These are phyloP conservation scores for Dactylellina leptospora DNA, from an alignment of 2,329 filamentous ascomycete species.

Conservation along the genomic window DNA sequence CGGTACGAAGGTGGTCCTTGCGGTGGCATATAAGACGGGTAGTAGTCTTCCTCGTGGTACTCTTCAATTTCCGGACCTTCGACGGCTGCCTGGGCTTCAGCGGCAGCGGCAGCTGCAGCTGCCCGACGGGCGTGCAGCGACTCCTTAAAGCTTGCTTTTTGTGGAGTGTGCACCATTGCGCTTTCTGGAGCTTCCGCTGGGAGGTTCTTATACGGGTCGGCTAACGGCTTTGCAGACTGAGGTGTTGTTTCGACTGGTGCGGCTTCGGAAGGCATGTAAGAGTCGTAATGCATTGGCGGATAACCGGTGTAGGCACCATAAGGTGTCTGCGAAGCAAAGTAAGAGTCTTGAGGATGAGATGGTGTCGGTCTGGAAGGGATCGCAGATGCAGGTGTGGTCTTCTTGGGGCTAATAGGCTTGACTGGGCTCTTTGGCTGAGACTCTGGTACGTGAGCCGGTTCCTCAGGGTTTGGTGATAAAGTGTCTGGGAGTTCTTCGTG, in stretches of 20 bases:
- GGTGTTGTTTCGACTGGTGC: constrained; percentile 14
- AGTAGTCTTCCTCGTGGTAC: constrained; percentile 50
- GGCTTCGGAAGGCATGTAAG: constrained; percentile 35
- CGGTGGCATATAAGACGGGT: constrained; percentile 30
- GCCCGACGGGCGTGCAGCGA: constrained; percentile 46
- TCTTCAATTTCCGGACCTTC: constrained; percentile 46
- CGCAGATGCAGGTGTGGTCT: constrained; percentile 24
- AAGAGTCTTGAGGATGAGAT: constrained; percentile 40
- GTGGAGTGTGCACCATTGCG: constrained; percentile 50
- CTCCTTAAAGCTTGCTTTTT: constrained; percentile 50
- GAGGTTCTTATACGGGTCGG: constrained; percentile 38
- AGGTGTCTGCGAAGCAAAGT: constrained; percentile 27
- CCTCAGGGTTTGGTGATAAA: constrained; percentile 20
- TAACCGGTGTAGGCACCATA: constrained; percentile 34
- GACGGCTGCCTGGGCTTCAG: constrained; percentile 20
- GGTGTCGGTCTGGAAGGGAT: constrained; percentile 30
- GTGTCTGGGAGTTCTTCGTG: constrained; percentile 27
- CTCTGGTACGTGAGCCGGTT: constrained; percentile 8
- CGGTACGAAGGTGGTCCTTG: constrained; percentile 40
- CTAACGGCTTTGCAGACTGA: constrained; percentile 19
- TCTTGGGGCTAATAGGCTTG: constrained; percentile 44
- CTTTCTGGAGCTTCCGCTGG: constrained; percentile 21
- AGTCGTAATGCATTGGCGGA: constrained; percentile 46
- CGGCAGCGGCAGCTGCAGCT: constrained; percentile 40
- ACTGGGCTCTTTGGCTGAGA: constrained; percentile 38